Evolutionary conservation across 1,284 basidiomycete species (phyloP).

Genomic region (Apiotrichum siamense): DNA sequence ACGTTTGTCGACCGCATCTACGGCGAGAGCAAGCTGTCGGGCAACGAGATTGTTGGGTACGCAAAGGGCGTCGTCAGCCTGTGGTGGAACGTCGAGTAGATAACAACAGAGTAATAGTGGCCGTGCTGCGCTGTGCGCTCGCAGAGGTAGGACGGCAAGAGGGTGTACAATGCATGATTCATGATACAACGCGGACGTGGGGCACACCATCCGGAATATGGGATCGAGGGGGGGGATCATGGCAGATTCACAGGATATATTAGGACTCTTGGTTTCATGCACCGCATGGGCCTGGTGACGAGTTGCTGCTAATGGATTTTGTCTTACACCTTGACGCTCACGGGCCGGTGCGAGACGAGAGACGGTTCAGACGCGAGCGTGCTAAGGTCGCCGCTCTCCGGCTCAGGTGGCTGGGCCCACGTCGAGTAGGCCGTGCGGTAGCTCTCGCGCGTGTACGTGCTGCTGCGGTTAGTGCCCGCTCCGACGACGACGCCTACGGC

Average conservation of each 20-base stretch:
- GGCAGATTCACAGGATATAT: no score
- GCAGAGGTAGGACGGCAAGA: neutral
- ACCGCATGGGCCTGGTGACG: no score
- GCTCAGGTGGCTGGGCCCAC: constrained; percentile 1
- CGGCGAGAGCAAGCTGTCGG: constrained; percentile 84
- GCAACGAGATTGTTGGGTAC: constrained; percentile 82
- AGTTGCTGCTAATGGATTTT: no score
- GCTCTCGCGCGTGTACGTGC: constrained; percentile 12
- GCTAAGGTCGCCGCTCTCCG: constrained; percentile 1
- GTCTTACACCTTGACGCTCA: constrained; percentile 11
- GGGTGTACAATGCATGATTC: constrained; percentile 15
- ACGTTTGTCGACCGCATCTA: constrained; percentile 90
- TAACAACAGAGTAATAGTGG: no score
- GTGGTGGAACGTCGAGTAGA: constrained; percentile 57
- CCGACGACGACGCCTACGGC: neutral
- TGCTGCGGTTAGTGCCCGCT: constrained; percentile 1
- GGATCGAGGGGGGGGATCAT: no score
- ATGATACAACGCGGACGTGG: constrained; percentile 1
- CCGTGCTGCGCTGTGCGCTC: no score
- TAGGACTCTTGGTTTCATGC: no score
- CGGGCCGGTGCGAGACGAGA: constrained; percentile 5
- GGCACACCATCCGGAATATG: no score
- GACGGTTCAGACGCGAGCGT: neutral
- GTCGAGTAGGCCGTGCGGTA: constrained; percentile 10
- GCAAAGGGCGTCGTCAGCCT: constrained; percentile 76